Conservation (phyloP, 768 basidiomycete species). For the Lentinus tigrinus region DNA sequence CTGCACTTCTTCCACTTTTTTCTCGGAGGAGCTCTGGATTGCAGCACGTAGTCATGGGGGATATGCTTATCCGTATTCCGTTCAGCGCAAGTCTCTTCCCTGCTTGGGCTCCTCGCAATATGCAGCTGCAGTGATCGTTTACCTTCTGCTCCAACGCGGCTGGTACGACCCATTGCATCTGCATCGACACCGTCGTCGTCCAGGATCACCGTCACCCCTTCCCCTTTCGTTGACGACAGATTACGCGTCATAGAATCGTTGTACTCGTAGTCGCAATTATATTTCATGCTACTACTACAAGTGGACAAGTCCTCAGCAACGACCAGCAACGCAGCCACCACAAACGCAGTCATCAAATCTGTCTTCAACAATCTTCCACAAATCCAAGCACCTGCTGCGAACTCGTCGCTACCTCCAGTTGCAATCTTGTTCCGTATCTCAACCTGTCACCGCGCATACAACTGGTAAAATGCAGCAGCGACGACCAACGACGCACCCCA, state of each 20-base stretch:
- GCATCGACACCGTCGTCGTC: constrained; percentile 5
- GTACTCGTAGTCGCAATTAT: constrained; percentile 17
- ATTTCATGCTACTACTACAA: no score
- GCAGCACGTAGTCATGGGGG: no score
- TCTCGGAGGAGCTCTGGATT: no score
- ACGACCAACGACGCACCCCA: no score
- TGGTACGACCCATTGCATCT: constrained; percentile 17
- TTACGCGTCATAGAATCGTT: not conserved
- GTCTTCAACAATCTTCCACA: no score
- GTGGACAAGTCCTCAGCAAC: constrained; percentile 5
- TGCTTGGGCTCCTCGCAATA: constrained; percentile 33
- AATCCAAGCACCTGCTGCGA: constrained; percentile 12
- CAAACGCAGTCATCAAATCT: no score
- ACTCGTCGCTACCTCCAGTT: constrained; percentile 26
- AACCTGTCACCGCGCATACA: no score
- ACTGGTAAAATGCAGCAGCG: no score
- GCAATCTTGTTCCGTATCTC: no score
- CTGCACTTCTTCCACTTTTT: no score
- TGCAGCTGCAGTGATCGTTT: constrained; percentile 17
- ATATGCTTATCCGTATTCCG: no score
- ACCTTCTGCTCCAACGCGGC: constrained; percentile 14
- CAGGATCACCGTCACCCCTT: not conserved
- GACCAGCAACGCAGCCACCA: not conserved
- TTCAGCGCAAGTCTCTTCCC: constrained; percentile 26
- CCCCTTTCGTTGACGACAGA: not conserved